Base-by-base conservation (phyloP, 2,329 filamentous ascomycete species). In the Ceratocystiopsis sp. region DNA sequence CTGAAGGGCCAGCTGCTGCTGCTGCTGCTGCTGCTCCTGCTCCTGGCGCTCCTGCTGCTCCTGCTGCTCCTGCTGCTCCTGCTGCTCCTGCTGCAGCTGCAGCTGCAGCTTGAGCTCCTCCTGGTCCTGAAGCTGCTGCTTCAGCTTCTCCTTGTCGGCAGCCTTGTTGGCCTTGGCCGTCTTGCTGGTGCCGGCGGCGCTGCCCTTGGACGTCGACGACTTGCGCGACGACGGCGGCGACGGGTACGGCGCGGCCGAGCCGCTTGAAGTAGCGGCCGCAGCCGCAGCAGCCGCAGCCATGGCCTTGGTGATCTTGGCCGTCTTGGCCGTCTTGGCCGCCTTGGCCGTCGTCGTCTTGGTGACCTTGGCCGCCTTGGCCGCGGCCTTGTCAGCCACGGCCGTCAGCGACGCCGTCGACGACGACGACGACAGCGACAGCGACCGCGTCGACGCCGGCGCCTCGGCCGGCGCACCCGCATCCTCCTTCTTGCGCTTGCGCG, bases 401-500 rank as follows among this genome's bases (percentile, higher is more conserved):
- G 21, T 4, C 21, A 21, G 21, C 21, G 42, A 46, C 14, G 46
- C 35, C 38, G 47, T 42, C 44, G 53, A 51, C 44, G 53, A 49
- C 34, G 57, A 54, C 45, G 59, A 54, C 4, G 45, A 36, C 11
- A 38, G 13, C 2, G 16, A 15, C 15, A 35, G 68, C 52, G 64
- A 65, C 3, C 41, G 13, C 15, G 16, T 19, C n/a, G 19, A 48
- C 44, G 49, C 11, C 67, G 21, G 62, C 52, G 19, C 58, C 57
- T 4, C 32, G 12, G 32, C 32, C 6, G 13, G 5, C 10, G 32
- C 32, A 4, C 11, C 32, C 32, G 32, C 32, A 4, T 12, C 32
- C 16, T 75, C 71, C 50, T 62, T 69, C 68, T 74, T 75, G 47
- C 71, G 63, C 67, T 75, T 75, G 51, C 71, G 68, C 49, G 67